Evolutionary conservation across 2,329 filamentous ascomycete species (phyloP), one percentile per base, ranked within the genome.

Genomic region (Hypoxylon sp.): DNA sequence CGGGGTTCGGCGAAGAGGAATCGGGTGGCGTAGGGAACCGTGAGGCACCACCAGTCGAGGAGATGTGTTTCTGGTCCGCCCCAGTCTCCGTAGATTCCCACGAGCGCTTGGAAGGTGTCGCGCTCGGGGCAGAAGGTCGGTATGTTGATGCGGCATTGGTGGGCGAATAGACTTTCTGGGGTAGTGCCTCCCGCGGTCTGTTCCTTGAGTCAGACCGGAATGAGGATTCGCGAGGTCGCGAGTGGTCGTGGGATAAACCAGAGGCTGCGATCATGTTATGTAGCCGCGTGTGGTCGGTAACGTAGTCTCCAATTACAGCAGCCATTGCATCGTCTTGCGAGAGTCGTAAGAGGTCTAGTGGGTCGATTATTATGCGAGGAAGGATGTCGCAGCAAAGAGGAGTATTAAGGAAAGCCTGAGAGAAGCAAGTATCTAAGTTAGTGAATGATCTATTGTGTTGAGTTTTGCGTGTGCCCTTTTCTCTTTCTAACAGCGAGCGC

Each of bases 201-300:
- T 76, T 82, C 67, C 75, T 75, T n/a, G 82, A 80, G 54, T 77
- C 70, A 69, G 81, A 76, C 72, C 80, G 66, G 70, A 79, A 78
- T 64, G 80, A 78, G 48, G 76, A 78, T 74, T 86, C 81, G 78
- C 84, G 82, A 62, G 83, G 76, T 65, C 82, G 82, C 70, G 82
- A 83, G 71, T 84, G 84, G 70, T 82, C 82, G 70, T 82, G 83
- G 70, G 79, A 80, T 70, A 84, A 74, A 55, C 81, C 81, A 48
- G 84, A 79, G 62, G 82, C 80, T 65, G 82, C 81, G 83, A 93
- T 91, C 86, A 90, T 92, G 82, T 86, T 89, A 84, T 89, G 88
- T 81, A 91, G 91, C 82, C 89, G 87, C 75, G 88, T 86, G 74
- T 90, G 85, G 82, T 93, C 90, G 80, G 92, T 87, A 82, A 90